Conservation (phyloP, 768 basidiomycete species). For the Pleurotus platypus region DNA sequence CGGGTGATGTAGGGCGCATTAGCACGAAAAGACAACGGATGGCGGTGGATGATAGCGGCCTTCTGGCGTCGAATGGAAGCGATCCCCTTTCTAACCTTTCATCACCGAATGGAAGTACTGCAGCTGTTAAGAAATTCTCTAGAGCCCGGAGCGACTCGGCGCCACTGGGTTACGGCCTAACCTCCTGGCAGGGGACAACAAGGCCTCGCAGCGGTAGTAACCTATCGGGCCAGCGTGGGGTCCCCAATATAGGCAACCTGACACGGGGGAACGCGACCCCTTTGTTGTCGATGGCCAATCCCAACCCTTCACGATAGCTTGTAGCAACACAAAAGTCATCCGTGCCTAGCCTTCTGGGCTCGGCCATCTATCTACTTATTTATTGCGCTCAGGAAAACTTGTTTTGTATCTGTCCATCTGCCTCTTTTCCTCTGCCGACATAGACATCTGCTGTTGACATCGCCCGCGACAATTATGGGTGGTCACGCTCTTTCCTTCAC, state of each 20-base stretch:
- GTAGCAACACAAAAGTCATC: background rate
- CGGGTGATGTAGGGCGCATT: slow-evolving; percentile 14
- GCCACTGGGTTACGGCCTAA: slow-evolving; percentile 53
- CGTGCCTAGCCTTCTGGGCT: background rate
- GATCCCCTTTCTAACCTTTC: slow-evolving; percentile 32
- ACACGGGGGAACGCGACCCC: slow-evolving; percentile 24
- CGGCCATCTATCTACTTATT: background rate
- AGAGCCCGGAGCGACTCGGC: slow-evolving; percentile 70
- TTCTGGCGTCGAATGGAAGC: slow-evolving; percentile 16
- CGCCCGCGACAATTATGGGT: too few species aligned
- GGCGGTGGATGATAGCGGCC: slow-evolving; percentile 26
- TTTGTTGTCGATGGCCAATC: slow-evolving; percentile 26
- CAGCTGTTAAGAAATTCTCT: slow-evolving; percentile 35
- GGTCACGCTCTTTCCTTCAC: too few species aligned
- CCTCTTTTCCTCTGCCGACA: too few species aligned
- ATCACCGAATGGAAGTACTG: slow-evolving; percentile 17
- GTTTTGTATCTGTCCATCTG: background rate
- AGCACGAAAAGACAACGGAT: slow-evolving; percentile 52
- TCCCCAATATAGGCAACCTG: slow-evolving; percentile 36
- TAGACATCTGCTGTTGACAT: too few species aligned
- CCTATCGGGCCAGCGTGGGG: slow-evolving; percentile 28
- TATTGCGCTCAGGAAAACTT: background rate
- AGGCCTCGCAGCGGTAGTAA: slow-evolving; percentile 52
- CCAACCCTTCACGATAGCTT: slow-evolving; percentile 5
- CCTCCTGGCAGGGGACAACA: slow-evolving; percentile 20